Conservation (phyloP, 2,329 filamentous ascomycete genomes). For the Penicillium occitanis region DNA sequence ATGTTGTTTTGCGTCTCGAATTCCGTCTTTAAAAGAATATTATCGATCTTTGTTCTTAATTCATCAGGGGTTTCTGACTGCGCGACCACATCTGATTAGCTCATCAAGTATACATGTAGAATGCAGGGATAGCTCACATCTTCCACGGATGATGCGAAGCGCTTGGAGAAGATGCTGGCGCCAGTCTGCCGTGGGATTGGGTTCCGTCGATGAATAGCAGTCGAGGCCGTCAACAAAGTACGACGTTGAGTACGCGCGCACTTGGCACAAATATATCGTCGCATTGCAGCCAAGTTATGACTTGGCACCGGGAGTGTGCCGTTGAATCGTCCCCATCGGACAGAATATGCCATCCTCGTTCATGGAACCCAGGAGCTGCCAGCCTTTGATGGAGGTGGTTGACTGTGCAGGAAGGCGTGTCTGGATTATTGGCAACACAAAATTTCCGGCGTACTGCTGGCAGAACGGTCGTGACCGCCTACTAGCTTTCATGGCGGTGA, state of each 20-base stretch:
- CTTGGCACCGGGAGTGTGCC: neutral
- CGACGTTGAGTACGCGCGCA: constrained; percentile 22
- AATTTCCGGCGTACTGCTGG: constrained; percentile 19
- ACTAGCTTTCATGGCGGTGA: constrained; percentile 7
- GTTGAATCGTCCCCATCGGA: constrained; percentile 5
- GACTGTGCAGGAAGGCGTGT: neutral
- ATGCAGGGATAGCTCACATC: neutral
- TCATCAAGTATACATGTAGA: neutral
- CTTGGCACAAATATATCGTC: constrained; percentile 21
- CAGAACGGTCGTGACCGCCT: constrained; percentile 12
- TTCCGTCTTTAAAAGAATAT: constrained; percentile 35
- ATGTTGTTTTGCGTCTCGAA: constrained; percentile 41
- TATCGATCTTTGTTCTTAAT: constrained; percentile 26
- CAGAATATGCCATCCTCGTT: constrained; percentile 13
- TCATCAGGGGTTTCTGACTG: constrained; percentile 7
- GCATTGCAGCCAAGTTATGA: constrained; percentile 7
- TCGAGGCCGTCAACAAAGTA: constrained; percentile 14
- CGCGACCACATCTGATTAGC: neutral
- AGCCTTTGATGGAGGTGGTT: neutral
- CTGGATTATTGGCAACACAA: neutral
- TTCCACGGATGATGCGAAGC: neutral
- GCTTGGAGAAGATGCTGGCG: neutral
- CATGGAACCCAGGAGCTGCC: neutral
- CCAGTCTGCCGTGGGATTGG: neutral
- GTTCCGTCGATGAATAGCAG: constrained; percentile 2